These are phyloP conservation scores for Epichloe scottii DNA, from an alignment of 2,329 filamentous ascomycete genomes.

Conservation along the genomic window DNA sequence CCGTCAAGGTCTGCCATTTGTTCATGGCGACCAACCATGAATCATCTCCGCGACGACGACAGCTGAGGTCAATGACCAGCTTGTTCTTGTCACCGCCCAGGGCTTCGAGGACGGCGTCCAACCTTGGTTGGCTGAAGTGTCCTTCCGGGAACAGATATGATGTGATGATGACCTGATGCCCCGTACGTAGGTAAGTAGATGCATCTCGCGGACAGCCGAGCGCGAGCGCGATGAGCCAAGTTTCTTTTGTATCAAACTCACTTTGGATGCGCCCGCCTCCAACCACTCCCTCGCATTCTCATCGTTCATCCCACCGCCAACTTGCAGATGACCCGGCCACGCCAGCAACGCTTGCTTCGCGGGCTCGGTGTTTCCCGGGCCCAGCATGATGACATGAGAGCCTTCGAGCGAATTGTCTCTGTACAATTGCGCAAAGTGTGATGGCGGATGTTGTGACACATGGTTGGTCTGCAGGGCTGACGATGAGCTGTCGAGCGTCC, in stretches of 20 bases:
- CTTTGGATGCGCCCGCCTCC: slow-evolving; percentile 77
- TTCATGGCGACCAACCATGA: slow-evolving; percentile 98
- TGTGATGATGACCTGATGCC: slow-evolving; percentile 78
- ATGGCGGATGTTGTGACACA: slow-evolving; percentile 71
- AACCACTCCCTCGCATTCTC: slow-evolving; percentile 79
- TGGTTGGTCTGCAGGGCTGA: slow-evolving; percentile 76
- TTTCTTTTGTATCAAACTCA: slow-evolving; percentile 22
- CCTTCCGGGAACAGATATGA: slow-evolving; percentile 84
- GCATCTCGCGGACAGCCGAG: background rate
- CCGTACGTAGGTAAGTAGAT: background rate
- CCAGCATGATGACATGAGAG: slow-evolving; percentile 94
- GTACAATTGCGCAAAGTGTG: slow-evolving; percentile 75
- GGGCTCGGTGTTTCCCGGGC: slow-evolving; percentile 71
- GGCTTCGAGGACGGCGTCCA: slow-evolving; percentile 60
- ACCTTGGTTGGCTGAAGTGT: slow-evolving; percentile 63
- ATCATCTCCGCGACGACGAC: slow-evolving; percentile 56
- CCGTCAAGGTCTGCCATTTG: slow-evolving; percentile 96
- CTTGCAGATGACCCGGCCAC: slow-evolving; percentile 73
- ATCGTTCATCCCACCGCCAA: slow-evolving; percentile 88
- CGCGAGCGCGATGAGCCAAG: background rate
- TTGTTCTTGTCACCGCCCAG: slow-evolving; percentile 64
- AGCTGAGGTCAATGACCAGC: slow-evolving; percentile 91
- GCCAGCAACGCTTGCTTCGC: slow-evolving; percentile 62
- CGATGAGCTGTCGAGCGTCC: slow-evolving; percentile 63
- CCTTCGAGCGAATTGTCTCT: slow-evolving; percentile 59